Evolutionary conservation across 2,329 filamentous ascomycete species (phyloP).

Genomic region (Beauveria caledonica): DNA sequence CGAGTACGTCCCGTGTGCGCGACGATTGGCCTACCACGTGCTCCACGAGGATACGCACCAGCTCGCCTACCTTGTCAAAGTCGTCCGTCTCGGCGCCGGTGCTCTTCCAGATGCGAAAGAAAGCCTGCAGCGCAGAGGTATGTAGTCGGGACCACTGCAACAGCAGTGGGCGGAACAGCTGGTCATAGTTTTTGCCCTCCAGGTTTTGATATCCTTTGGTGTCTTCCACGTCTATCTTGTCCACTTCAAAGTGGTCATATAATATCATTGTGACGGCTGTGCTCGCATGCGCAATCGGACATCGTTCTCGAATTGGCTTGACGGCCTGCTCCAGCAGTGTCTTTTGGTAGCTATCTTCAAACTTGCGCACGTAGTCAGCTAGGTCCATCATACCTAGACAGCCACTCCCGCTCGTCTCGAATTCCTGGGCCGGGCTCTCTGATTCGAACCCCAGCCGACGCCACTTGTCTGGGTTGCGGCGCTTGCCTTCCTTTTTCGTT

Average conservation of each 20-base stretch:
- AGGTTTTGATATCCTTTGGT: slow-evolving; percentile 64
- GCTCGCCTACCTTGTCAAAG: slow-evolving; percentile 86
- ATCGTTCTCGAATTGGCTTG: slow-evolving; percentile 61
- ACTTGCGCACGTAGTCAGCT: slow-evolving; percentile 84
- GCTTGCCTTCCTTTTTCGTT: slow-evolving; percentile 54
- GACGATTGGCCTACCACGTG: slow-evolving; percentile 77
- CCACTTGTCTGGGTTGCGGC: slow-evolving; percentile 88
- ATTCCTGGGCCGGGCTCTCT: slow-evolving; percentile 80
- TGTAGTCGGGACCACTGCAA: slow-evolving; percentile 92
- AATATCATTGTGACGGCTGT: slow-evolving; percentile 79
- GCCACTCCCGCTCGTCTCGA: slow-evolving; percentile 74
- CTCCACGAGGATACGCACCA: slow-evolving; percentile 83
- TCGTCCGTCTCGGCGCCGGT: slow-evolving; percentile 79
- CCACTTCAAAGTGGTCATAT: slow-evolving; percentile 93
- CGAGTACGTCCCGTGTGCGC: slow-evolving; percentile 73
- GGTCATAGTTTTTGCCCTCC: slow-evolving; percentile 74
- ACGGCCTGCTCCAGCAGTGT: slow-evolving; percentile 81
- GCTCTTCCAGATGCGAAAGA: slow-evolving; percentile 87
- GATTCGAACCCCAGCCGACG: slow-evolving; percentile 82
- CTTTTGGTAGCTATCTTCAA: slow-evolving; percentile 90
- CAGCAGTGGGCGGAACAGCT: slow-evolving; percentile 76
- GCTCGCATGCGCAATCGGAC: slow-evolving; percentile 80
- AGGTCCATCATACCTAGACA: slow-evolving; percentile 97
- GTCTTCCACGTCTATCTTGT: slow-evolving; percentile 73
- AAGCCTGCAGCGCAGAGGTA: slow-evolving; percentile 74